Percentiles rank a stretch among this genome's conserved stretches.
These are phyloP conservation scores for Cucumis hystrix DNA, from an alignment of 306 rosid species.

Conservation along the genomic window DNA sequence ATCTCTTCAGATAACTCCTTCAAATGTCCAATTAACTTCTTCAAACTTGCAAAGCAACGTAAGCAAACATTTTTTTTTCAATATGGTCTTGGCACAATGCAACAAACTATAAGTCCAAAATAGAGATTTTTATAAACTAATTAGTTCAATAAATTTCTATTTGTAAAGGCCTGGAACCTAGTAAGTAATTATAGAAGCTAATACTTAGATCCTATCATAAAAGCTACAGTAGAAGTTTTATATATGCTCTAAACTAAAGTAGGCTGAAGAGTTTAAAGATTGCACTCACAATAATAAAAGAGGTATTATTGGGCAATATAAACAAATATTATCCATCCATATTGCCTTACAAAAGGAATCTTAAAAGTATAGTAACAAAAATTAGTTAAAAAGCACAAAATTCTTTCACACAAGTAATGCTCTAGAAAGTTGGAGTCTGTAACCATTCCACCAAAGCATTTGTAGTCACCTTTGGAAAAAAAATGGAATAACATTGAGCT, in stretches of 20 bases:
- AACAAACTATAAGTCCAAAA: too few relatives aligned
- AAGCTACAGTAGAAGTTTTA: too few relatives aligned
- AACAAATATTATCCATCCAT: too few relatives aligned
- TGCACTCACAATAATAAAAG: too few relatives aligned
- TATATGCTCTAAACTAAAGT: too few relatives aligned
- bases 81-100: background rate
- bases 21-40: background rate
- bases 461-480: constrained; percentile 44
- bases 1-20: too few relatives aligned
- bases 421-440: constrained; percentile 37
- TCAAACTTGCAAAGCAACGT: background rate
- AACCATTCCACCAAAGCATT: constrained; percentile 38
- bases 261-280: too few relatives aligned
- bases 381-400: constrained; percentile 7
- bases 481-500: constrained; percentile 21
- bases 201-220: too few relatives aligned
- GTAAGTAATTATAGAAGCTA: too few relatives aligned
- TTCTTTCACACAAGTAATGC: constrained; percentile 42
- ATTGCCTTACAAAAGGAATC: constrained; percentile 18
- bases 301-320: too few relatives aligned
- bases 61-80: background rate
- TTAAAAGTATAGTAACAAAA: constrained; percentile 28
- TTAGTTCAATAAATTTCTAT: background rate
- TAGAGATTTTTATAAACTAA: too few relatives aligned
- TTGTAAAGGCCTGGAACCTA: background rate